A percentile compares a stretch with the other conserved stretches of the same genome.
Evolutionary conservation across 441 rosid species (phyloP).

Genomic region (Flueggea neowawraea): DNA sequence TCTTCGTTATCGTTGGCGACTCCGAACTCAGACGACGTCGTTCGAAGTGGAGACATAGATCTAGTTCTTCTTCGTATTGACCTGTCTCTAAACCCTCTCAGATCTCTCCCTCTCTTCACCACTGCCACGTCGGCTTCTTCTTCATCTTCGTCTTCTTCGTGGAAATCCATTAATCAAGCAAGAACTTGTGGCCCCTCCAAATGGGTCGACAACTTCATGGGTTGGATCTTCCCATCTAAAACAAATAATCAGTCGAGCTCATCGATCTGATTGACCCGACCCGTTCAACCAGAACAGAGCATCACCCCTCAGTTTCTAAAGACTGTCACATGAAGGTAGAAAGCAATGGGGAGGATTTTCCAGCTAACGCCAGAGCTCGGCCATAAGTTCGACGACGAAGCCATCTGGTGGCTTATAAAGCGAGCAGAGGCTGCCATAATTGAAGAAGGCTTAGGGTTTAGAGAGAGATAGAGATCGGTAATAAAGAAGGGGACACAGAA

Average conservation of each 20-base stretch:
- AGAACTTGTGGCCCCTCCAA: slow-evolving; percentile 71
- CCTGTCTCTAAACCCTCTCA: slow-evolving; percentile 48
- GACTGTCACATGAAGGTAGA: slow-evolving; percentile 83
- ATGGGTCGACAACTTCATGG: slow-evolving; percentile 86
- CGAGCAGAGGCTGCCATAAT: slow-evolving; percentile 60
- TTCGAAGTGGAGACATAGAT: slow-evolving; percentile 85
- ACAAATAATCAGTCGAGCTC: slow-evolving; percentile 91
- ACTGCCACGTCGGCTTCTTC: slow-evolving; percentile 11
- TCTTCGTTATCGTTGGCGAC: slow-evolving; percentile 12
- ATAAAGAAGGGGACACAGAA: too few species aligned
- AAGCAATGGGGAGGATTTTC: slow-evolving; percentile 73
- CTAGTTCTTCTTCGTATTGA: slow-evolving; percentile 75
- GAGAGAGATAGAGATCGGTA: too few species aligned
- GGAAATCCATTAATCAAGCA: slow-evolving; percentile 71
- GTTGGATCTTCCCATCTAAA: slow-evolving; percentile 87
- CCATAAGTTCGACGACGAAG: slow-evolving; percentile 67
- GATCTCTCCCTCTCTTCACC: slow-evolving; percentile 61
- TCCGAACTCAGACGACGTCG: slow-evolving; percentile 29
- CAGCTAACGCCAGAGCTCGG: slow-evolving; percentile 66
- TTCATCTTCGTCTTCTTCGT: slow-evolving; percentile 47
- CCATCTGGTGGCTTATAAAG: slow-evolving; percentile 60
- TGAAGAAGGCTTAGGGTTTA: slow-evolving; percentile 23
- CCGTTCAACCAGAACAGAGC: slow-evolving; percentile 31
- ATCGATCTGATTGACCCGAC: slow-evolving; percentile 50
- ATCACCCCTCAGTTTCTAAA: slow-evolving; percentile 14